A percentile compares a stretch with the other conserved stretches of the same genome.
These are phyloP conservation scores for Spatholobus suberectus DNA, from an alignment of 306 rosid genomes.

Conservation along the genomic window DNA sequence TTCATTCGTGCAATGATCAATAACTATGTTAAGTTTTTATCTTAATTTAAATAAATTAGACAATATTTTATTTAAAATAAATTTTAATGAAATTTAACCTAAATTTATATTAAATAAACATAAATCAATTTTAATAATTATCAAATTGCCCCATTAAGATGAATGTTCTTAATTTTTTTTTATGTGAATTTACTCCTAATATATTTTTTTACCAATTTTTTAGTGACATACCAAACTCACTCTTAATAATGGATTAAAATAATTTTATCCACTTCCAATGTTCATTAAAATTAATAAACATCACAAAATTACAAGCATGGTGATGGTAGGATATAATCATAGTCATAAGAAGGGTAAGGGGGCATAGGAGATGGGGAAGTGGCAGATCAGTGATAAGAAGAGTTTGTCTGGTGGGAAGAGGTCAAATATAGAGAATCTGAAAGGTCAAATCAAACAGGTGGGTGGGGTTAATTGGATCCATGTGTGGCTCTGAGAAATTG, in stretches of 20 bases:
- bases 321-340: not conserved
- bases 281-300: not conserved
- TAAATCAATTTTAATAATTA: not conserved
- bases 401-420: constrained; percentile 40
- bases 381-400: not conserved
- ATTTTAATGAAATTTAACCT: no score
- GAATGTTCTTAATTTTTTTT: not conserved
- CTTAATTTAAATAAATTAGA: not conserved
- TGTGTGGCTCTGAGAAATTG: constrained; percentile 51
- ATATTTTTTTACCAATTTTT: no score
- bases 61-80: no score
- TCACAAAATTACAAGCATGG: not conserved
- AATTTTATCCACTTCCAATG: not conserved
- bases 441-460: constrained; percentile 80
- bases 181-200: no score
- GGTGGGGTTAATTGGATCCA: constrained; percentile 54
- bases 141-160: not conserved
- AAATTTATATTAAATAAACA: no score
- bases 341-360: not conserved
- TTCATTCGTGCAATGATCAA: not conserved
- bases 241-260: no score
- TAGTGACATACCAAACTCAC: no score
- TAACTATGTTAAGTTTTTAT: not conserved
- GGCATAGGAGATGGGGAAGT: no score
- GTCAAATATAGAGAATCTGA: constrained; percentile 76